These are phyloP conservation scores for Hyaloperonospora brassicae DNA, from an alignment of 352 stramenopile species.

Conservation along the genomic window DNA sequence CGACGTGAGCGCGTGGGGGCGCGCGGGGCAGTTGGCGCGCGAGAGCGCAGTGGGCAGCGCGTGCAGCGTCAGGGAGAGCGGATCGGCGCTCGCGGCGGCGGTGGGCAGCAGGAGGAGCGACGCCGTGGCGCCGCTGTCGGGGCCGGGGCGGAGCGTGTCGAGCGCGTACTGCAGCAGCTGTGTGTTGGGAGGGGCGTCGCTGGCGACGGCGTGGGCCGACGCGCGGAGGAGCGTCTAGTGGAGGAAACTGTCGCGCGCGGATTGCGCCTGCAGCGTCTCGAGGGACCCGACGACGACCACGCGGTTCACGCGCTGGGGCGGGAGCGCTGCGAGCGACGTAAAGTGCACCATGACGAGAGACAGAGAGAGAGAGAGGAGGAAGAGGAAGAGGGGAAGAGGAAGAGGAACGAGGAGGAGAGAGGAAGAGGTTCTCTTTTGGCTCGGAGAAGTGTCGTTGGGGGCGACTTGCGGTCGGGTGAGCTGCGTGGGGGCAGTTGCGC, in stretches of 20 bases:
- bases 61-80: constrained; percentile 43
- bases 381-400: too few relatives aligned
- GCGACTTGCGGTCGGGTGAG: too few relatives aligned
- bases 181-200: constrained; percentile 27
- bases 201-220: constrained; percentile 15
- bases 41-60: constrained; percentile 54
- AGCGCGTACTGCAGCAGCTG: constrained; percentile 48
- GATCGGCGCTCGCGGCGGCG: constrained; percentile 12
- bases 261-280: constrained; percentile 37
- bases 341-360: too few relatives aligned
- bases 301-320: constrained; percentile 34
- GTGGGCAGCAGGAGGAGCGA: constrained; percentile 35
- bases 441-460: too few relatives aligned
- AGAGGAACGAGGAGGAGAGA: too few relatives aligned
- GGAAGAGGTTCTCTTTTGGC: too few relatives aligned
- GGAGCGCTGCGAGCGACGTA: too few relatives aligned
- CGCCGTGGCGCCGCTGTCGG: constrained; percentile 39
- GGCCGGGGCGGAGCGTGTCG: constrained; percentile 27
- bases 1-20: constrained; percentile 63
- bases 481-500: too few relatives aligned
- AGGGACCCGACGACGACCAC: constrained; percentile 44
- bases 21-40: constrained; percentile 59
- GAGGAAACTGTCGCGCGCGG: constrained; percentile 28
- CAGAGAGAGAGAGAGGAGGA: too few relatives aligned
- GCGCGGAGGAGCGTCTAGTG: constrained; percentile 27